phyloP scores from a whole-genome alignment of 2,329 filamentous ascomycete genomes.

The Nothophoma quercina region DNA sequence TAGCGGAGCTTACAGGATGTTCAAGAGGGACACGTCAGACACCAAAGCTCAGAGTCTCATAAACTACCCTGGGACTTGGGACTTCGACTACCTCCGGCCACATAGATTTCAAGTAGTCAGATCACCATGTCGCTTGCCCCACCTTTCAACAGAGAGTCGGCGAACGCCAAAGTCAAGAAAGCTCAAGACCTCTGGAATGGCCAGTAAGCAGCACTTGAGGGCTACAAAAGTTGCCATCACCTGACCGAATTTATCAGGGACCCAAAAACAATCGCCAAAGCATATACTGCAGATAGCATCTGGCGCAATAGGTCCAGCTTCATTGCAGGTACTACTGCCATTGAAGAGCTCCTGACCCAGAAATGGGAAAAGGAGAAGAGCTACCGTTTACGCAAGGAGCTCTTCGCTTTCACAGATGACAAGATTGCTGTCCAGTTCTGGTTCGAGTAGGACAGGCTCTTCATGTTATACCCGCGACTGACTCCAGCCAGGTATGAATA shows the following conservation, averaged over 20 bases:
- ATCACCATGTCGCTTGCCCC: slow-evolving; percentile 61
- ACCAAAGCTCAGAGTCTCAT: background rate
- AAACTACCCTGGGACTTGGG: background rate
- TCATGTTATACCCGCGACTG: background rate
- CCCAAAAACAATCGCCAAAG: slow-evolving; percentile 70
- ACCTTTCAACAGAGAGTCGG: slow-evolving; percentile 78
- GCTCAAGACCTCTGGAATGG: slow-evolving; percentile 87
- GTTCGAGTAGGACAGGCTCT: background rate
- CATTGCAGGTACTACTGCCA: slow-evolving; percentile 71
- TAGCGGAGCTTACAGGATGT: background rate
- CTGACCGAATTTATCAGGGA: slow-evolving; percentile 57
- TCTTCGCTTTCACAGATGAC: slow-evolving; percentile 78
- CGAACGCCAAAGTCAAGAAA: slow-evolving; percentile 78
- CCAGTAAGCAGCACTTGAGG: slow-evolving; percentile 56
- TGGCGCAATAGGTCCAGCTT: slow-evolving; percentile 83
- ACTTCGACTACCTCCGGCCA: background rate
- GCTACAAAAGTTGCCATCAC: background rate
- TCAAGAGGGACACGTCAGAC: background rate
- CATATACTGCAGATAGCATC: slow-evolving; percentile 77
- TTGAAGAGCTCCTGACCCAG: slow-evolving; percentile 70
- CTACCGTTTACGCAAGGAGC: slow-evolving; percentile 81
- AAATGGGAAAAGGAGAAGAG: slow-evolving; percentile 78
- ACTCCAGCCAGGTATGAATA: slow-evolving; percentile 73
- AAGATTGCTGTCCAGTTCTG: slow-evolving; percentile 87
- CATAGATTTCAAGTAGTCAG: background rate